Evolutionary conservation across 129 eudicot genomes (phyloP).

Genomic region (Artemisia tridentata): DNA sequence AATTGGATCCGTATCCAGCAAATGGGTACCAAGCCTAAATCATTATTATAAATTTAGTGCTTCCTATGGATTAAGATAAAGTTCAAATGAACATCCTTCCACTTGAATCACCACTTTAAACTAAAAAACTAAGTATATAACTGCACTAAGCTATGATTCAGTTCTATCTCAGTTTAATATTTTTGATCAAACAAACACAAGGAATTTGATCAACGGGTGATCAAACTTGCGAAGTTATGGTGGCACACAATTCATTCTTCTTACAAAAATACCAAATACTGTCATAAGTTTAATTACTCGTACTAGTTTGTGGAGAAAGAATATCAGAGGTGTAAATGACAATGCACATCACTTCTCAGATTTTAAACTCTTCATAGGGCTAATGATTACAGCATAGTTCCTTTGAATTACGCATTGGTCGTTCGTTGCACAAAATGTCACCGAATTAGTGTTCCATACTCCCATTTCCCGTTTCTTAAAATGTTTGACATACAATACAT

Average conservation of each 20-base stretch:
- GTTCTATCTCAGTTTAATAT: background rate
- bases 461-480: no score
- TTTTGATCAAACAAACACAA: constrained; percentile 14
- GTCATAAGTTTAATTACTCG: no score
- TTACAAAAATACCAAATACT: background rate
- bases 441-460: no score
- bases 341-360: no score
- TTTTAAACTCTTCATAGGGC: no score
- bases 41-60: background rate
- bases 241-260: background rate
- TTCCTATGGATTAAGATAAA: background rate
- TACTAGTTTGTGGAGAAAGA: background rate
- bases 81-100: constrained; percentile 10
- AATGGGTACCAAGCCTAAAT: background rate
- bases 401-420: no score
- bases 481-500: no score
- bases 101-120: background rate
- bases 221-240: background rate
- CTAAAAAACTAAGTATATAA: background rate
- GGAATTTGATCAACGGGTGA: background rate
- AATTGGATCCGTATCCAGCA: background rate
- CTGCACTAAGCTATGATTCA: background rate
- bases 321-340: background rate
- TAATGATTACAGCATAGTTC: no score
- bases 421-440: no score